Base-by-base conservation (phyloP, 495 filamentous ascomycete species). In the Stereocaulon alpinum region DNA sequence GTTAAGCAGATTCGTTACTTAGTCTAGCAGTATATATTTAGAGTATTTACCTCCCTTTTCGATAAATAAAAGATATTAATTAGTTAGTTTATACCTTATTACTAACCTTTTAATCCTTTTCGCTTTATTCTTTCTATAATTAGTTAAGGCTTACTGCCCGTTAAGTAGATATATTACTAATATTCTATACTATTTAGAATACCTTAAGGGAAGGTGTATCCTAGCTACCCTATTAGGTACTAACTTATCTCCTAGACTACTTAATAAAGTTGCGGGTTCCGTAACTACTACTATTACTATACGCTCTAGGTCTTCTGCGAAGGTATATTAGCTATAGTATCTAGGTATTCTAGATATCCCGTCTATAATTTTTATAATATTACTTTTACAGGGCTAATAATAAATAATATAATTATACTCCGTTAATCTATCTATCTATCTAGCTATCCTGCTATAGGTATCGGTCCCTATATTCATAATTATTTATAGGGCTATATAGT, bases 151-250 rank as follows among this genome's bases (percentile, higher is more conserved):
- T n/a, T n/a, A n/a, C n/a, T n/a, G n/a, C n/a, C n/a, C n/a, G n/a
- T n/a, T n/a, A n/a, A n/a, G n/a, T n/a, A n/a, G 9, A 48, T 48
- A 48, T 11, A 17, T 10, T 10, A 6, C 20, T n/a, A 24, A 20
- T n/a, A n/a, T n/a, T n/a, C n/a, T n/a, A n/a, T n/a, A n/a, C n/a
- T 48, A 48, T 48, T 24, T 48, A 48, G 18, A 20, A 48, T 48
- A 48, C 18, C 18, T 24, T 48, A 48, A n/a, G n/a, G n/a, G n/a
- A n/a, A n/a, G n/a, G n/a, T n/a, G n/a, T n/a, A n/a, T n/a, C n/a
- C n/a, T n/a, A n/a, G n/a, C n/a, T n/a, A n/a, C n/a, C n/a, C n/a
- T n/a, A n/a, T n/a, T n/a, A n/a, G n/a, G n/a, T n/a, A n/a, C n/a
- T n/a, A n/a, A n/a, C n/a, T n/a, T n/a, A n/a, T n/a, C n/a, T n/a